phyloP scores from a whole-genome alignment of 2,329 filamentous ascomycete species.

The Chrysoporthe cubensis region DNA sequence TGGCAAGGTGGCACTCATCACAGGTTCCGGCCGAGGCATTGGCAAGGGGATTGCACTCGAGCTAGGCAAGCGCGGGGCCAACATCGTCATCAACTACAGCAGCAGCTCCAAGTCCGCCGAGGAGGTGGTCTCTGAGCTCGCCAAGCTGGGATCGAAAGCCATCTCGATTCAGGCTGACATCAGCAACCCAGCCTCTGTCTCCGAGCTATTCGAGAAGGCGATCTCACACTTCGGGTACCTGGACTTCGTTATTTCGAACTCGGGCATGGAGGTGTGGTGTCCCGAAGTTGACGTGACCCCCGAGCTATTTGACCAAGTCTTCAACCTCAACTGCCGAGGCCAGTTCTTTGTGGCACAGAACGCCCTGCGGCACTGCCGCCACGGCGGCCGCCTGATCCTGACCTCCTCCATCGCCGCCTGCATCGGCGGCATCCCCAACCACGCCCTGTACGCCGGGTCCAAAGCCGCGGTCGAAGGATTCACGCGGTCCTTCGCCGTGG shows the following conservation, averaged over 20 bases:
- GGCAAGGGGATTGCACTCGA: constrained; percentile 69
- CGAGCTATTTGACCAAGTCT: constrained; percentile 73
- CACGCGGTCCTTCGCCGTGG: constrained; percentile 71
- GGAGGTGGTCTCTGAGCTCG: constrained; percentile 58
- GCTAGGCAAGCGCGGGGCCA: constrained; percentile 67
- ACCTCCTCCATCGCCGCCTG: constrained; percentile 72
- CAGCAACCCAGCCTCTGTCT: constrained; percentile 61
- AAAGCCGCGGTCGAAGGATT: constrained; percentile 77
- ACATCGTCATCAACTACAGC: constrained; percentile 70
- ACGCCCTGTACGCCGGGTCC: constrained; percentile 71
- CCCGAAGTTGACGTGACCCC: constrained; percentile 70
- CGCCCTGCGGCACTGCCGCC: constrained; percentile 70
- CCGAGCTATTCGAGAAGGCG: constrained; percentile 66
- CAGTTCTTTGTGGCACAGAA: constrained; percentile 81
- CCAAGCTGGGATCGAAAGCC: constrained; percentile 59
- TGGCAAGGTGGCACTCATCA: constrained; percentile 64
- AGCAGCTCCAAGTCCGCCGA: constrained; percentile 60
- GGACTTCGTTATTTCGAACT: constrained; percentile 75
- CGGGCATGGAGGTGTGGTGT: constrained; percentile 72
- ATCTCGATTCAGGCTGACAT: constrained; percentile 68
- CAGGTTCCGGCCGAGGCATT: constrained; percentile 68
- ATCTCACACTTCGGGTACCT: constrained; percentile 68
- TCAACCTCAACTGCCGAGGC: constrained; percentile 71
- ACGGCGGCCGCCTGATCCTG: constrained; percentile 72
- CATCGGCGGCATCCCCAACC: constrained; percentile 68